phyloP scores from a whole-genome alignment of 1,284 basidiomycete genomes.

The Volvariella volvacea region DNA sequence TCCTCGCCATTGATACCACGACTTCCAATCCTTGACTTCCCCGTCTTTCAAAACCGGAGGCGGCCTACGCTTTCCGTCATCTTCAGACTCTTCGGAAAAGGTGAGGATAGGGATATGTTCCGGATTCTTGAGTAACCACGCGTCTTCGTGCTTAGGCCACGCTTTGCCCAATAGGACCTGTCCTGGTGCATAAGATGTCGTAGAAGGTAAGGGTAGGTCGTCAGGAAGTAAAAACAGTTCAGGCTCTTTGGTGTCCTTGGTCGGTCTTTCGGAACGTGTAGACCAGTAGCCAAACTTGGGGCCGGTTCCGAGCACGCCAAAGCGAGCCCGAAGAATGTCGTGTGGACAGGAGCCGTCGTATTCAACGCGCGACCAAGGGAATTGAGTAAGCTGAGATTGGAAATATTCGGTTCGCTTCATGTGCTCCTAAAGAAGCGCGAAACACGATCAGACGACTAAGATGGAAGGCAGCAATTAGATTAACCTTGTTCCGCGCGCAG shows the following conservation, averaged over 20 bases:
- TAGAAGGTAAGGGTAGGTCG: neutral
- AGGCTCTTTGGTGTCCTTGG: neutral
- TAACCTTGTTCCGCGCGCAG: constrained; percentile 6
- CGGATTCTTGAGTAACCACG: neutral
- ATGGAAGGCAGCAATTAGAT: neutral
- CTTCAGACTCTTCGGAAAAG: neutral
- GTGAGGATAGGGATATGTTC: neutral
- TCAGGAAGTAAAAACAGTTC: neutral
- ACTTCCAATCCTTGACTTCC: constrained; percentile 23
- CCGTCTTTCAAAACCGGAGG: neutral
- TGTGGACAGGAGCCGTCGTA: constrained; percentile 6
- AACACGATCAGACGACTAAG: neutral
- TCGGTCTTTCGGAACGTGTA: neutral
- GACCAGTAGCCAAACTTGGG: constrained; percentile 6
- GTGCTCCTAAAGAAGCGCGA: constrained; percentile 2
- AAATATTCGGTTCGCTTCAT: constrained; percentile 8
- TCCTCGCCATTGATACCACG: constrained; percentile 33
- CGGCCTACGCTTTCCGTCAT: too few species aligned
- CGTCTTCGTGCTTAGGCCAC: neutral
- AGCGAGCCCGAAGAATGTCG: constrained; percentile 2
- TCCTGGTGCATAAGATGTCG: neutral
- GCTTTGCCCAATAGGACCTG: neutral
- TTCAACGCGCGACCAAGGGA: constrained; percentile 7
- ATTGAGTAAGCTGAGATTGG: constrained; percentile 5
- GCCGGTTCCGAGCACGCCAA: constrained; percentile 5